Percentiles rank a stretch among this genome's conserved stretches.
phyloP scores from a whole-genome alignment of 1,284 basidiomycete genomes.

The Sporisorium exsertum region DNA sequence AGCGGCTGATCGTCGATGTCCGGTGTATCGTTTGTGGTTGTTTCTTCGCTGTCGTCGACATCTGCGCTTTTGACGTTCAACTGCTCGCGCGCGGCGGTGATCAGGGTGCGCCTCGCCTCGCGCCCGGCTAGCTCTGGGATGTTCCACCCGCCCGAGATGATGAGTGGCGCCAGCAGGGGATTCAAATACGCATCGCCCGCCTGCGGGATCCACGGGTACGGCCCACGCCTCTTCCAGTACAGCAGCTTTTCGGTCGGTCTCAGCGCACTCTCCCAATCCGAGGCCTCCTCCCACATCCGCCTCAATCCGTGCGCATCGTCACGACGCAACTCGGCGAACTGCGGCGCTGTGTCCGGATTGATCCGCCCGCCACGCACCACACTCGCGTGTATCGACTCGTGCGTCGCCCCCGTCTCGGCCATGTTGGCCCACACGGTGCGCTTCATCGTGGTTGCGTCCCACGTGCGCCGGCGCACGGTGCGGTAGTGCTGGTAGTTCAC shows the following conservation, averaged over 20 bases:
- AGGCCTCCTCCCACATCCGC: constrained; percentile 39
- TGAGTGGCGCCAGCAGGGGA: constrained; percentile 18
- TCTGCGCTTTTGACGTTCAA: background rate
- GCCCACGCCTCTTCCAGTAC: constrained; percentile 22
- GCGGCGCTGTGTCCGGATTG: constrained; percentile 9
- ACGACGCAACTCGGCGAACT: constrained; percentile 31
- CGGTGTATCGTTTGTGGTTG: background rate
- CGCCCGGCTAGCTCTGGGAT: constrained; percentile 17
- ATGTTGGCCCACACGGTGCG: constrained; percentile 44
- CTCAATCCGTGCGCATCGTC: constrained; percentile 16
- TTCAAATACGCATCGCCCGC: constrained; percentile 14
- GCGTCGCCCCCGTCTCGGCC: constrained; percentile 21
- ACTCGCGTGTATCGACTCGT: constrained; percentile 51
- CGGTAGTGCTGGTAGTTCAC: constrained; percentile 28
- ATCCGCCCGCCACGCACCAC: constrained; percentile 44
- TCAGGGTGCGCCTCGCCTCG: background rate
- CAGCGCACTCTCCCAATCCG: constrained; percentile 19
- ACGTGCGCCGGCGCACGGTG: constrained; percentile 18
- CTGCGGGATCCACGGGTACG: constrained; percentile 29
- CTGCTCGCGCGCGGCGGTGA: background rate
- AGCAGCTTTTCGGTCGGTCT: constrained; percentile 41
- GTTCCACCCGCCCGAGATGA: constrained; percentile 24
- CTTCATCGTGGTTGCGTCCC: constrained; percentile 14
- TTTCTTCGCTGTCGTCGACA: background rate
- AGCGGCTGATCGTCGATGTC: constrained; percentile 21